Evolutionary conservation across 2,329 filamentous ascomycete species (phyloP).

Genomic region (Colletotrichum caudatum): DNA sequence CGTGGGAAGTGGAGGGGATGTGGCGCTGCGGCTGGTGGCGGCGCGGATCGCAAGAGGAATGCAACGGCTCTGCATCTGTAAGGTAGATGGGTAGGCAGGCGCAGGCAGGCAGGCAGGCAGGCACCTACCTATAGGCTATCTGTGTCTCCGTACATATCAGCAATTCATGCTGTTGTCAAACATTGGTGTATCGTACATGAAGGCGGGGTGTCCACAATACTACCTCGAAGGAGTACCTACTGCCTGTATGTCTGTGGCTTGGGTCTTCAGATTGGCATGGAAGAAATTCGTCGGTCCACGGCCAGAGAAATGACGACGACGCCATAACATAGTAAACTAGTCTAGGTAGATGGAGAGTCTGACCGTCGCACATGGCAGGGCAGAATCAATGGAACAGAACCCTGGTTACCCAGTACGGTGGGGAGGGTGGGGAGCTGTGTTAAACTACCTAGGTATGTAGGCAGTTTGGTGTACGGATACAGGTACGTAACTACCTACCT

Average conservation of each 20-base stretch:
- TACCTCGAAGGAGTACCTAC: neutral
- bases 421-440: neutral
- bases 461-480: neutral
- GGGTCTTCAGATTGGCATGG: neutral
- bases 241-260: no score
- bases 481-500: no score
- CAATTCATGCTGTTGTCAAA: neutral
- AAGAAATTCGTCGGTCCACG: neutral
- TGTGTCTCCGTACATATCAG: neutral
- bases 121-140: no score
- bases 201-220: neutral
- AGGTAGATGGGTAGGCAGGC: no score
- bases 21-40: constrained; percentile 7
- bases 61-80: neutral
- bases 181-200: neutral
- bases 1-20: neutral
- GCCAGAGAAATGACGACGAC: neutral
- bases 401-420: neutral
- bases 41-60: constrained; percentile 12
- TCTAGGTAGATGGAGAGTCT: neutral
- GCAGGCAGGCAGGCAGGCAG: no score
- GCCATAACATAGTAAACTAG: neutral
- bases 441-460: no score
- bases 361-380: neutral
- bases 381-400: constrained; percentile 15